Base-by-base conservation (phyloP, 495 filamentous ascomycete genomes). In the Aspergillus biplanus region DNA sequence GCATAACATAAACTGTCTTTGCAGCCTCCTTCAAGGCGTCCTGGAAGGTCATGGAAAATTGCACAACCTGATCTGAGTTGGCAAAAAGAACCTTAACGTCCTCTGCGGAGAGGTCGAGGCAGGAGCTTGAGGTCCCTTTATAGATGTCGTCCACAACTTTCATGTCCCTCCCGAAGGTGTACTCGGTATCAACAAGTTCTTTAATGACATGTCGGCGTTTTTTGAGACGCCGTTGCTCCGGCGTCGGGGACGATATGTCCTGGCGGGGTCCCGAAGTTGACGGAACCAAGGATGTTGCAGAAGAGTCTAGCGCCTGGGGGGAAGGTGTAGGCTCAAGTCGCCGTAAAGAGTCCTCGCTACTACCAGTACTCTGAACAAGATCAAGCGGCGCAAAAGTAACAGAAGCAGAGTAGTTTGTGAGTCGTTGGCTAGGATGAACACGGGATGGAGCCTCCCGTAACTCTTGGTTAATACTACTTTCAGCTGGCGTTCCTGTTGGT, bases 141-240 rank as follows among this genome's bases (percentile, higher is more conserved):
- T 97, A 99, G 49, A 98, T 97, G 68, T 97, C 92, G 69, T 96
- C 91, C 6, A 96, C 88, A 44, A 99, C 92, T 67, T 90, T 96
- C 92, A 99, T 94, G 75, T 99, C 95, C 63, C 89, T 84, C 50
- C 92, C 83, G 73, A 93, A 98, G 15, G 86, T 85, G 33, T 89
- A 85, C 71, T 99, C 95, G 4, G 96, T 99, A 66, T 96, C 92
- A 44, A 97, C 85, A 21, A 99, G 80, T 73, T 99, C 95, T 65
- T 92, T 90, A 65, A 99, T 90, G 58, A 94, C 82, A 68, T 93
- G 81, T 37, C 87, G 84, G 15, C 95, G 88, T 65, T 92, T 84
- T 56, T 75, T 84, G 27, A 90, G 69, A 5, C 81, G 80, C 42
- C 82, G 80, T 59, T 87, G 83, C 50, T 87, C 86, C 0, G 83